phyloP scores from a whole-genome alignment of 495 filamentous ascomycete species.

The Viridothelium virens region DNA sequence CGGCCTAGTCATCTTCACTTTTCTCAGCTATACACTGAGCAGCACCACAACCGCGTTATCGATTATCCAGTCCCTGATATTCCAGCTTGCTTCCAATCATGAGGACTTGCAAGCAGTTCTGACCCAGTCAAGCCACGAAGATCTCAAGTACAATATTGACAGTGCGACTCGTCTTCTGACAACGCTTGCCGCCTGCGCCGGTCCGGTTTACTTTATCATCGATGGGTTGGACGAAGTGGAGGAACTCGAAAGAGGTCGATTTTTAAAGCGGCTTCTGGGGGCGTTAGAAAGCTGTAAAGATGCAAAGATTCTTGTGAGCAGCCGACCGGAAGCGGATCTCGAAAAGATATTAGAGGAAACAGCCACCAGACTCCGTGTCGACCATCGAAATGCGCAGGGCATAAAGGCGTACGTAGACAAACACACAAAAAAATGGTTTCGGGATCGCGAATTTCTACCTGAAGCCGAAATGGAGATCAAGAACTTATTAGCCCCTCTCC shows the following conservation, averaged over 20 bases:
- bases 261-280: constrained; percentile 1
- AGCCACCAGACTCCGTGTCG: neutral
- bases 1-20: neutral
- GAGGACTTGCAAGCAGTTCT: constrained; percentile 23
- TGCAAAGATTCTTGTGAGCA: neutral
- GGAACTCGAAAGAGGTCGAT: constrained; percentile 23
- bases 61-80: constrained; percentile 28
- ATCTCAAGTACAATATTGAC: neutral
- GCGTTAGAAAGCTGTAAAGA: neutral
- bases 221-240: constrained; percentile 32
- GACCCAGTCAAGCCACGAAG: neutral
- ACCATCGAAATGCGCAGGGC: neutral
- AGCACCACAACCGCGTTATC: constrained; percentile 20
- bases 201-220: constrained; percentile 25
- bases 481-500: constrained; percentile 10
- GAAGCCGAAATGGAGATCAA: constrained; percentile 14
- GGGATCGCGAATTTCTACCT: neutral
- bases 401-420: neutral
- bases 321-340: neutral
- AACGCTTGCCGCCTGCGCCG: constrained; percentile 18
- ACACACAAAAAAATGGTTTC: neutral
- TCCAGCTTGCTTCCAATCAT: constrained; percentile 26
- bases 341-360: neutral
- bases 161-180: neutral
- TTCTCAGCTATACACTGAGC: neutral